A percentile compares a stretch with the other conserved stretches of the same genome.
These are phyloP conservation scores for Didymellaceae sp. DNA, from an alignment of 2,329 filamentous ascomycete genomes.

Conservation along the genomic window DNA sequence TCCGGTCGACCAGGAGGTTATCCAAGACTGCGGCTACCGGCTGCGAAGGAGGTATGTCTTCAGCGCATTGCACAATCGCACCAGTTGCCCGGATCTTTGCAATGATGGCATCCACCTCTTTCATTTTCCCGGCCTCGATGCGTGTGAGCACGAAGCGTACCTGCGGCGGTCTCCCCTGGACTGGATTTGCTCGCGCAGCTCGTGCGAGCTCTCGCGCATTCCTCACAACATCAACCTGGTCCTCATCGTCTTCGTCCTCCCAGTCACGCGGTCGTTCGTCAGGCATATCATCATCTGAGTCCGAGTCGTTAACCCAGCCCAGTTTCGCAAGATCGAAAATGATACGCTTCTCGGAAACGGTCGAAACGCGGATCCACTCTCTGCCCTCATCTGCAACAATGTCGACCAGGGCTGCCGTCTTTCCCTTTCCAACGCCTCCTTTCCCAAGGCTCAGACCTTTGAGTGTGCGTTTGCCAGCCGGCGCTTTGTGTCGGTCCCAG, in stretches of 20 bases:
- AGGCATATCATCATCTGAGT: constrained; percentile 53
- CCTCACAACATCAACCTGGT: constrained; percentile 64
- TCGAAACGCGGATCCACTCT: constrained; percentile 73
- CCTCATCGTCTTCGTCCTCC: constrained; percentile 60
- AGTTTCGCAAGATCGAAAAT: constrained; percentile 73
- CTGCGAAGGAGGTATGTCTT: constrained; percentile 32
- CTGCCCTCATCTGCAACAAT: constrained; percentile 67
- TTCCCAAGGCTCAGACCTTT: constrained; percentile 36
- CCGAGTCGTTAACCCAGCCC: constrained; percentile 62
- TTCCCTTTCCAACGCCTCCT: constrained; percentile 50
- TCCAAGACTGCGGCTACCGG: constrained; percentile 36
- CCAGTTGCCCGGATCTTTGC: constrained; percentile 62
- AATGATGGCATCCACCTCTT: constrained; percentile 64
- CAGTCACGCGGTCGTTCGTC: constrained; percentile 23
- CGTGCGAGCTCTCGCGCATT: constrained; percentile 64
- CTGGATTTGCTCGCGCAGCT: constrained; percentile 62
- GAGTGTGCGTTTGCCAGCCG: constrained; percentile 28
- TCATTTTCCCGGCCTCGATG: constrained; percentile 57
- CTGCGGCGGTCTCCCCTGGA: constrained; percentile 65
- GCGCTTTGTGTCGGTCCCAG: constrained; percentile 32
- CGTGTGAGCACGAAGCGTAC: constrained; percentile 68
- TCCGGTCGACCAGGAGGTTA: constrained; percentile 49
- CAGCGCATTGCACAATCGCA: constrained; percentile 42
- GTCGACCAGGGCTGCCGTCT: constrained; percentile 65
- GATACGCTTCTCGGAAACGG: constrained; percentile 67